phyloP scores from a whole-genome alignment of 306 rosid genomes.

The Mimosa pudica region DNA sequence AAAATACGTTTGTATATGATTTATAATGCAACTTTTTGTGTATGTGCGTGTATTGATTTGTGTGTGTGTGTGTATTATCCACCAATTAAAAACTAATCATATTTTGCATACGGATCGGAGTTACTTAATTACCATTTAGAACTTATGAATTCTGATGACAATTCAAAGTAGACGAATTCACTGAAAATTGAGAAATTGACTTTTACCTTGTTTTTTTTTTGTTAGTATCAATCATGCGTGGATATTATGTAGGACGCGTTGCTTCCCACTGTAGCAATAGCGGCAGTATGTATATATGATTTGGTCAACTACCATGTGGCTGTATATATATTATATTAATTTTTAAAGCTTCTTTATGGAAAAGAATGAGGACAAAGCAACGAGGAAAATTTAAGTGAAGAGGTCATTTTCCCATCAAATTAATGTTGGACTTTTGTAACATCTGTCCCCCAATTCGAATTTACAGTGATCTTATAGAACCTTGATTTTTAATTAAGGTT shows the following conservation, averaged over 20 bases:
- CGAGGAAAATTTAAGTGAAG: not conserved
- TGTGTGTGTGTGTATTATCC: not conserved
- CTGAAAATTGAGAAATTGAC: not conserved
- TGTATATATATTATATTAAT: conserved; percentile 3
- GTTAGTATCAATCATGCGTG: not conserved
- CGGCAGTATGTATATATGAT: conserved; percentile 16
- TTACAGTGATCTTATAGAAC: not conserved
- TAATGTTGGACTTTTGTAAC: conserved; percentile 18
- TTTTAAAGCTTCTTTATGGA: conserved; percentile 2
- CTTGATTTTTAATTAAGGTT: not conserved
- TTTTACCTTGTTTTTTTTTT: conserved; percentile 2
- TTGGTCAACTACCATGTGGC: conserved; percentile 6
- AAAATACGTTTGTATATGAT: not conserved
- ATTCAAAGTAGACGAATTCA: not conserved
- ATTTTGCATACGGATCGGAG: not conserved
- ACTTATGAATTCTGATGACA: not conserved
- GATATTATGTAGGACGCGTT: conserved; percentile 22
- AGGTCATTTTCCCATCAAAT: conserved; percentile 6
- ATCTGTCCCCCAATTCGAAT: conserved; percentile 1
- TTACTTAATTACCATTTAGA: not conserved
- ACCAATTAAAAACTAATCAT: not conserved
- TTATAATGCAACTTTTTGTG: too few species aligned
- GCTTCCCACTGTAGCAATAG: conserved; percentile 33
- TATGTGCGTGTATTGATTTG: too few species aligned
- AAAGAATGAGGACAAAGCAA: not conserved